Percentiles rank a stretch among this genome's conserved stretches.
phyloP scores from a whole-genome alignment of 805 yeast genomes.

The Clavispora vitiphila region DNA sequence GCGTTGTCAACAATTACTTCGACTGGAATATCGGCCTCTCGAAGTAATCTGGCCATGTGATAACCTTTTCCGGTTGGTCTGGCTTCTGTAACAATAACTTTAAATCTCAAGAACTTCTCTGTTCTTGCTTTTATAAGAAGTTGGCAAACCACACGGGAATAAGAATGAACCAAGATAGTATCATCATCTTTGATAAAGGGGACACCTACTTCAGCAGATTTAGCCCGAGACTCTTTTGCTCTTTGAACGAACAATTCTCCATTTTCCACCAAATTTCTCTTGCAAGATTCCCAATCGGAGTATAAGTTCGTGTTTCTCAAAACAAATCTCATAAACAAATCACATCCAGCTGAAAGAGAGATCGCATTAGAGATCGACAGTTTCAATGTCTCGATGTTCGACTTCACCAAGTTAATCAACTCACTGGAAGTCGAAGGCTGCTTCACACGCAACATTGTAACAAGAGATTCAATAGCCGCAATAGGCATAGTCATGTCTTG shows the following conservation, averaged over 20 bases:
- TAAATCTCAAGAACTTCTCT: constrained; percentile 70
- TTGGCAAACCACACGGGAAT: constrained; percentile 82
- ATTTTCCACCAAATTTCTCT: constrained; percentile 81
- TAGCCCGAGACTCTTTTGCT: constrained; percentile 84
- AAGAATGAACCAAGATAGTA: constrained; percentile 82
- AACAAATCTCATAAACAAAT: constrained; percentile 89
- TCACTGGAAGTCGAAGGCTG: constrained; percentile 95
- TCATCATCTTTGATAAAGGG: constrained; percentile 94
- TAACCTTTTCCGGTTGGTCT: constrained; percentile 77
- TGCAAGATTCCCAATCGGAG: constrained; percentile 94
- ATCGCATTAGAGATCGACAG: constrained; percentile 83
- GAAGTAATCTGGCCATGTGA: constrained; percentile 62
- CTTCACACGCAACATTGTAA: constrained; percentile 71
- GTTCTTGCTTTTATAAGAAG: constrained; percentile 71
- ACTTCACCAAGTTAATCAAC: constrained; percentile 72
- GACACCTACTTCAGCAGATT: constrained; percentile 81
- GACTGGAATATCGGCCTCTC: constrained; percentile 76
- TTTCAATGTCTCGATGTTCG: constrained; percentile 72
- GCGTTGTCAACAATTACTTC: constrained; percentile 87
- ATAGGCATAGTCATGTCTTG: constrained; percentile 99
- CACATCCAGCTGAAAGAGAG: constrained; percentile 95
- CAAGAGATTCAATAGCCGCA: constrained; percentile 94
- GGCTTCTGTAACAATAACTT: constrained; percentile 90
- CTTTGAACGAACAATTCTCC: constrained; percentile 89
- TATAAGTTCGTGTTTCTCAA: constrained; percentile 80